phyloP scores from a whole-genome alignment of 1,139 yeast species.

The Saccharomyces hybrid region DNA sequence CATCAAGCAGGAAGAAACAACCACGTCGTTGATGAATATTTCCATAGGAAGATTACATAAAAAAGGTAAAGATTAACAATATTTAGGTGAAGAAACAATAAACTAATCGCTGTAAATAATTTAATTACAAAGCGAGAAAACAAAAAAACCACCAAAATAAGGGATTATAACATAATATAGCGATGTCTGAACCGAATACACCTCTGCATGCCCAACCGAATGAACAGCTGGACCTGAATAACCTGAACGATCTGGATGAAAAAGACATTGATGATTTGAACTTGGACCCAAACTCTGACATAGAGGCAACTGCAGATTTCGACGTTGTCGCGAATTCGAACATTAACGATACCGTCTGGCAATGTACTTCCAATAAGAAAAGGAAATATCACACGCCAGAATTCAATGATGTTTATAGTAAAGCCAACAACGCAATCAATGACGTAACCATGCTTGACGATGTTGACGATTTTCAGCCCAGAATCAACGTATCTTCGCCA shows the following conservation, averaged over 20 bases:
- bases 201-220: slow-evolving; percentile 45
- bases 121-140: not conserved
- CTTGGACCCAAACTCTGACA: slow-evolving; percentile 16
- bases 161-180: not conserved
- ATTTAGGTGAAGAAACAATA: not conserved
- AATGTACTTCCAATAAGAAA: not conserved
- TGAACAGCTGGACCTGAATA: slow-evolving; percentile 34
- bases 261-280: slow-evolving; percentile 29
- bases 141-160: not conserved
- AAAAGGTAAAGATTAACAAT: too few relatives aligned
- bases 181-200: slow-evolving; percentile 36
- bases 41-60: not conserved
- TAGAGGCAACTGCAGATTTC: slow-evolving; percentile 23
- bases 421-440: not conserved
- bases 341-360: not conserved
- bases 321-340: not conserved
- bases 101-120: not conserved
- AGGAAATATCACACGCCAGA: not conserved
- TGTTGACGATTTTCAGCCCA: slow-evolving; percentile 27
- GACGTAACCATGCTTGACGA: slow-evolving; percentile 17
- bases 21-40: not conserved
- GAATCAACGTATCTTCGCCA: slow-evolving; percentile 27
- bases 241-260: slow-evolving; percentile 29
- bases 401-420: slow-evolving; percentile 5
- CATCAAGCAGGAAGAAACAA: not conserved